These are phyloP conservation scores for Leptomonas seymouri DNA, from an alignment of 208 protist species.

Conservation along the genomic window DNA sequence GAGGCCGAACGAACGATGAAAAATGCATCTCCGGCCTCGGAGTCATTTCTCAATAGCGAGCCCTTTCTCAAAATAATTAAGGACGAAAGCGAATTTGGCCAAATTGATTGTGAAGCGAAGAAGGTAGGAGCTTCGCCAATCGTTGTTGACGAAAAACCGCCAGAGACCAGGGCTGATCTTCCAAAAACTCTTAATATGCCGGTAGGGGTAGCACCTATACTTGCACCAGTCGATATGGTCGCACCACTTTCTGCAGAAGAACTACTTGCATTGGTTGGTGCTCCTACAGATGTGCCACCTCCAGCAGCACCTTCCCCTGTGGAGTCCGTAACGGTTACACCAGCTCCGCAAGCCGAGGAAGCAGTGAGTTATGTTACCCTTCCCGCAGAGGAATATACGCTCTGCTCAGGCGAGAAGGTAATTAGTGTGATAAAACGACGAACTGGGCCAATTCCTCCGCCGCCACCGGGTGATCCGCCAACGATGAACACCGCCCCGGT, in stretches of 20 bases:
- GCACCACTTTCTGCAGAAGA: constrained; percentile 49
- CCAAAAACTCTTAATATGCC: neutral
- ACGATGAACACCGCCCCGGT: constrained; percentile 33
- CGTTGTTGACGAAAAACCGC: constrained; percentile 1
- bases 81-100: constrained; percentile 65
- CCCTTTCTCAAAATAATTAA: constrained; percentile 62
- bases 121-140: constrained; percentile 6
- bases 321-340: constrained; percentile 5
- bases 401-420: constrained; percentile 67
- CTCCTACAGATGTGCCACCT: constrained; percentile 18
- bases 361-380: constrained; percentile 48
- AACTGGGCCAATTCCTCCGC: constrained; percentile 60
- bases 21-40: constrained; percentile 10
- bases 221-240: constrained; percentile 5
- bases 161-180: neutral
- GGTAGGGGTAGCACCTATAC: neutral
- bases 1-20: constrained; percentile 15
- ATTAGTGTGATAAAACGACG: constrained; percentile 60
- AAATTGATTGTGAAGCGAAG: constrained; percentile 12
- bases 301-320: constrained; percentile 4
- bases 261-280: constrained; percentile 66
- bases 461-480: constrained; percentile 66
- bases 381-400: constrained; percentile 77
- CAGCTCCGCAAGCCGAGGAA: constrained; percentile 16
- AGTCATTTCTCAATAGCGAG: constrained; percentile 25